Conservation (phyloP, 148 eudicot species). For the Spergularia bocconei region DNA sequence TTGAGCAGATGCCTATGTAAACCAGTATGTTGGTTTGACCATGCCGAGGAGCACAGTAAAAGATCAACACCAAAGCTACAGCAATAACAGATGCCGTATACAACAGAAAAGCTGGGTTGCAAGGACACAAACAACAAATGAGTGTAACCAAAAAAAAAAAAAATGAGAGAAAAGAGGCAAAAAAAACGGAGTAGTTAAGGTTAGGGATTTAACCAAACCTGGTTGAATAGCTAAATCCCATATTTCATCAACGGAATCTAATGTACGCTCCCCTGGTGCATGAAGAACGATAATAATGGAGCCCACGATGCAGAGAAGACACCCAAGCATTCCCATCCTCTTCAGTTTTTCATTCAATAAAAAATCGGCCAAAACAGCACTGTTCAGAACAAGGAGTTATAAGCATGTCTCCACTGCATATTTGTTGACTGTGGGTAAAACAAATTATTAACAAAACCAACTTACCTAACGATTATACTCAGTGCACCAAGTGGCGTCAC, state of each 20-base stretch:
- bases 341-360: slow-evolving; percentile 67
- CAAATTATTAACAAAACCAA: slow-evolving; percentile 2
- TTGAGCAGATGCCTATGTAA: slow-evolving; percentile 83
- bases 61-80: slow-evolving; percentile 68
- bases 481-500: slow-evolving; percentile 94
- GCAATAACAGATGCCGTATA: slow-evolving; percentile 75
- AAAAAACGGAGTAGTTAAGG: background rate
- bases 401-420: slow-evolving; percentile 5
- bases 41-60: slow-evolving; percentile 84
- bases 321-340: slow-evolving; percentile 81
- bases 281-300: slow-evolving; percentile 79
- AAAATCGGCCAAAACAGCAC: slow-evolving; percentile 88
- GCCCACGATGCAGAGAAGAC: slow-evolving; percentile 82
- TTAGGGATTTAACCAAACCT: slow-evolving; percentile 38
- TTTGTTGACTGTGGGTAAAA: background rate
- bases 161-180: background rate
- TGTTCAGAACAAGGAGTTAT: slow-evolving; percentile 28
- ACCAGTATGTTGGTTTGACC: slow-evolving; percentile 91
- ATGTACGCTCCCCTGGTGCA: slow-evolving; percentile 76
- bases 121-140: slow-evolving; percentile 25
- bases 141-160: too few relatives aligned
- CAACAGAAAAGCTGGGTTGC: slow-evolving; percentile 67
- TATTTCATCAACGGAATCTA: slow-evolving; percentile 75
- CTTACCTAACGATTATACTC: slow-evolving; percentile 90
- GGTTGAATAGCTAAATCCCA: slow-evolving; percentile 86